Conservation (phyloP, 129 eudicot species). For the Calendula officinalis region DNA sequence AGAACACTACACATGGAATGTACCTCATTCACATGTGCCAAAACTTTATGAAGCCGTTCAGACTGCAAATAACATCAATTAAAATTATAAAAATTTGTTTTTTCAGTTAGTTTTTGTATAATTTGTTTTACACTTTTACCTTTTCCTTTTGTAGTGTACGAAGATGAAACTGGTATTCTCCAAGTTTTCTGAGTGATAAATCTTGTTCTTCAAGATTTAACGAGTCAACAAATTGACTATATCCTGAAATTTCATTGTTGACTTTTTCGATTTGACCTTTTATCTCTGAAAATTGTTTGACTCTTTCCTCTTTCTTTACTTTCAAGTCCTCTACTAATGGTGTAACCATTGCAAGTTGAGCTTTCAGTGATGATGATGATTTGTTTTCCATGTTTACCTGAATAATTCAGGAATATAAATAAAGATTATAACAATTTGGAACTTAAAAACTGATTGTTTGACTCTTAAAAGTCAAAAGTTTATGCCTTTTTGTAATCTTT, state of each 20-base stretch:
- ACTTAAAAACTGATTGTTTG: not conserved
- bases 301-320: conserved; percentile 59
- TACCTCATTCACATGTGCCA: conserved; percentile 74
- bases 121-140: conserved; percentile 43
- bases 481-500: not conserved
- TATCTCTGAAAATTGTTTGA: conserved; percentile 69
- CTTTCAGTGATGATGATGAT: conserved; percentile 60
- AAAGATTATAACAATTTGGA: not conserved
- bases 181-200: conserved; percentile 72
- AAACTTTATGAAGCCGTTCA: conserved; percentile 67
- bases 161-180: conserved; percentile 63
- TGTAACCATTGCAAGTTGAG: conserved; percentile 64
- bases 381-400: conserved; percentile 64
- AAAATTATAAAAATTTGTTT: not conserved
- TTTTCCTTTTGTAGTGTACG: conserved; percentile 76
- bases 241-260: conserved; percentile 64
- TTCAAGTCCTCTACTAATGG: conserved; percentile 70
- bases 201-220: conserved; percentile 62
- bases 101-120: not conserved
- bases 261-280: conserved; percentile 71
- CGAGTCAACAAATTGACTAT: conserved; percentile 41
- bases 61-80: conserved; percentile 46
- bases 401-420: conserved; percentile 13
- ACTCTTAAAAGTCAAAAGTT: too few species aligned
- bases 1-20: conserved; percentile 72